A percentile compares a stretch with the other conserved stretches of the same genome.
Evolutionary conservation across 108 stramenopile species (phyloP).

Genomic region (Conticribra weissflogii): DNA sequence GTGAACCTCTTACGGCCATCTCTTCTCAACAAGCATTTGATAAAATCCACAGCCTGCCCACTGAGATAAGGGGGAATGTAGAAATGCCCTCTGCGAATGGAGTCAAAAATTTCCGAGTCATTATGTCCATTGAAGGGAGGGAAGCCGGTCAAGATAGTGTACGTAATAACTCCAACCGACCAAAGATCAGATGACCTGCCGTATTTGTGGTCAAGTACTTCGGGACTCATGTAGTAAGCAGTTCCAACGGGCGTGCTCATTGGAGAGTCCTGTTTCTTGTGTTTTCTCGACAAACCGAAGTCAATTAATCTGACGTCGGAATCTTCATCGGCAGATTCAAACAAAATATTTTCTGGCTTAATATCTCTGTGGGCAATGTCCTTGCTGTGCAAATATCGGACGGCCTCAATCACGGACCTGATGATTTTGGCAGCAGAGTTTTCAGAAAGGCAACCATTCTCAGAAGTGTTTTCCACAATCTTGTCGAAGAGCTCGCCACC

Average conservation of each 20-base stretch:
- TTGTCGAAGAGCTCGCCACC: conserved; percentile 93
- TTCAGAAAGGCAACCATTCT: conserved; percentile 23
- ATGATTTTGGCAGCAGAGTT: conserved; percentile 19
- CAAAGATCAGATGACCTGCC: conserved; percentile 82
- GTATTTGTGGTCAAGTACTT: conserved; percentile 57
- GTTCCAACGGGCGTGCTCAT: conserved; percentile 58
- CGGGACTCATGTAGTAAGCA: conserved; percentile 65
- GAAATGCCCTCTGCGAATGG: conserved; percentile 54
- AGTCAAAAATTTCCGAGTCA: conserved; percentile 71
- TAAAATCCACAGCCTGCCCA: conserved; percentile 17
- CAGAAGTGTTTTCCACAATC: conserved; percentile 76
- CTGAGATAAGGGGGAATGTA: conserved; percentile 9
- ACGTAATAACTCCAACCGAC: conserved; percentile 92
- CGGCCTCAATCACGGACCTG: conserved; percentile 48
- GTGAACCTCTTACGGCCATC: conserved; percentile 61
- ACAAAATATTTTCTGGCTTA: too few relatives aligned
- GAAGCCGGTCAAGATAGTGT: conserved; percentile 92
- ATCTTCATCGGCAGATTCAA: conserved; percentile 29
- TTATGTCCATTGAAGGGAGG: conserved; percentile 97
- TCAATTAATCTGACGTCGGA: conserved; percentile 63
- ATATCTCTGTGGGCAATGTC: conserved; percentile 68
- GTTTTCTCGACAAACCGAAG: conserved; percentile 32
- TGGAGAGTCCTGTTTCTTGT: conserved; percentile 11
- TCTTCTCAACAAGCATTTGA: conserved; percentile 38
- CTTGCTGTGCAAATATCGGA: conserved; percentile 63